phyloP scores from a whole-genome alignment of 2,329 filamentous ascomycete species.

The Fusarium sulawesiense region DNA sequence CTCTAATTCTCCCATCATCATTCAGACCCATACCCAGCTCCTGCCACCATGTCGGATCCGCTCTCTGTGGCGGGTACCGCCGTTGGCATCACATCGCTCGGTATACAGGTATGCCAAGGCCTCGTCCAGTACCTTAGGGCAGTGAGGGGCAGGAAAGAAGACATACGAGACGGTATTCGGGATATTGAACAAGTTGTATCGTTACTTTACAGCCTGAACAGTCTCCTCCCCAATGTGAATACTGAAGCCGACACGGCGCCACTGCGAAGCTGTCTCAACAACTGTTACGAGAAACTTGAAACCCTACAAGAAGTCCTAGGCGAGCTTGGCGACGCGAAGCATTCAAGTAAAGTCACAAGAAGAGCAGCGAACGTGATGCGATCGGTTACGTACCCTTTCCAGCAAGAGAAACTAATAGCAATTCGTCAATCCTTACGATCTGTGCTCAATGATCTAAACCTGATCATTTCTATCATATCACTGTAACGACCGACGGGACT shows the following conservation, averaged over 20 bases:
- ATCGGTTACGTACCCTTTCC: neutral
- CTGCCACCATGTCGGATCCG: neutral
- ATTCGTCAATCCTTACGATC: neutral
- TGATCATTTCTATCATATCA: neutral
- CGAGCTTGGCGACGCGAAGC: neutral
- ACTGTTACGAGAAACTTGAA: neutral
- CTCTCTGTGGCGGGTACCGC: neutral
- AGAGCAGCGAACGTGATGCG: neutral
- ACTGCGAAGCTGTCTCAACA: neutral
- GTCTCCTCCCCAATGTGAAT: fast-evolving
- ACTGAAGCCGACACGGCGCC: fast-evolving
- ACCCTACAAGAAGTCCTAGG: neutral
- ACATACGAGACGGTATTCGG: neutral
- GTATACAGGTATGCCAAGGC: constrained; percentile 13
- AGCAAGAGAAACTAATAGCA: neutral
- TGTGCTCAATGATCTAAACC: neutral
- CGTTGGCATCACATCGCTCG: constrained; percentile 8
- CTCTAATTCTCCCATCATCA: too few species aligned
- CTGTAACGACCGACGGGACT: neutral
- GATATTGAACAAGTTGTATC: neutral
- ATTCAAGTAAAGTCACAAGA: fast-evolving
- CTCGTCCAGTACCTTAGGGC: neutral
- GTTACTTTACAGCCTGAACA: neutral
- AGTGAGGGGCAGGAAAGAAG: neutral
- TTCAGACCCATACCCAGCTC: too few species aligned